Conservation (phyloP, 2,329 filamentous ascomycete species). For the Nothophoma quercina region DNA sequence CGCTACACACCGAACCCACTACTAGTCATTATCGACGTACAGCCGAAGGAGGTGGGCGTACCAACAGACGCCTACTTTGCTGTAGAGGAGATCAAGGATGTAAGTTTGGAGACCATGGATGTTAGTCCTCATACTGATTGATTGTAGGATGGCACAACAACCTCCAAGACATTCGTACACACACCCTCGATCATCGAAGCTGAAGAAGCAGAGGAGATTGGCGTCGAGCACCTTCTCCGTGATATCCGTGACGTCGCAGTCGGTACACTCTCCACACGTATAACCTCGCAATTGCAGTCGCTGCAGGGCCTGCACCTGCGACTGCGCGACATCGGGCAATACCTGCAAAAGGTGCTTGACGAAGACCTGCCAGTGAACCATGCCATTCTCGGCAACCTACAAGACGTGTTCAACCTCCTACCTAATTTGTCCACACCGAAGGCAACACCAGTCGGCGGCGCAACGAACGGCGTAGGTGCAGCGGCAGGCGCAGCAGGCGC, state of each 20-base stretch:
- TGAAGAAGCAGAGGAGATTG: constrained; percentile 98
- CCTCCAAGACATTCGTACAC: constrained; percentile 96
- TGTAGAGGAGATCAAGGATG: constrained; percentile 99
- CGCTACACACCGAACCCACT: constrained; percentile 96
- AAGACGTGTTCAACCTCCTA: constrained; percentile 98
- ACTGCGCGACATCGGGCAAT: constrained; percentile 92
- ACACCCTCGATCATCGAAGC: constrained; percentile 98
- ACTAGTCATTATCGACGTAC: constrained; percentile 97
- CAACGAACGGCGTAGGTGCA: constrained; percentile 58
- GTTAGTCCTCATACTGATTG: neutral
- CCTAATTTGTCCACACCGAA: constrained; percentile 90
- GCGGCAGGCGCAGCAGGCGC: constrained; percentile 45
- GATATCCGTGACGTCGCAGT: constrained; percentile 98
- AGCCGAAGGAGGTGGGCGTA: constrained; percentile 96
- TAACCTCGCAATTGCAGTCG: constrained; percentile 97
- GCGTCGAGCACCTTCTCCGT: constrained; percentile 94
- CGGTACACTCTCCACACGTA: constrained; percentile 92
- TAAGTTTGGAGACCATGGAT: constrained; percentile 58
- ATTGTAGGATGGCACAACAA: constrained; percentile 89
- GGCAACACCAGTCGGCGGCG: constrained; percentile 60
- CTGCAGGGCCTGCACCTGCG: constrained; percentile 94
- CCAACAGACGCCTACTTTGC: constrained; percentile 99
- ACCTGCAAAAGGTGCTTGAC: constrained; percentile 94
- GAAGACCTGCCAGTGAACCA: constrained; percentile 95
- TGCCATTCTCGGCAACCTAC: constrained; percentile 95